phyloP scores from a whole-genome alignment of 208 protist species.

The Strigomonas oncopelti region DNA sequence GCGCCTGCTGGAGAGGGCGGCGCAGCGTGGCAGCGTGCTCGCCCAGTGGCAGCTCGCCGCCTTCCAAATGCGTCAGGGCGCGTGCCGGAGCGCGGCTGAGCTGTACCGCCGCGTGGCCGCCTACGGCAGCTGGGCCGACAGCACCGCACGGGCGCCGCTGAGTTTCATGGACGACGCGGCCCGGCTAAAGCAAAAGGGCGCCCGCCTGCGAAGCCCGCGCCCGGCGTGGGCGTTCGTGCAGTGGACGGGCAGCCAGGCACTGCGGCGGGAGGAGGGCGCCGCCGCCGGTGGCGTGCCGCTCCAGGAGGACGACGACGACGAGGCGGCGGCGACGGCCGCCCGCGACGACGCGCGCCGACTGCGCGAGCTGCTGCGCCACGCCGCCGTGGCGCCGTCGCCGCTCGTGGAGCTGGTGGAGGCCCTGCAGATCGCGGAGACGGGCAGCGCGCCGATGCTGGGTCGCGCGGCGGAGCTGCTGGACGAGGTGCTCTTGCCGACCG shows the following conservation, averaged over 20 bases:
- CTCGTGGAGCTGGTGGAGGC: slow-evolving; percentile 46
- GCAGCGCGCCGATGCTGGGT: slow-evolving; percentile 7
- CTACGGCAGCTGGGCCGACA: slow-evolving; percentile 35
- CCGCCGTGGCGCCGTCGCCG: slow-evolving; percentile 16
- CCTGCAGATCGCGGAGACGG: slow-evolving; percentile 55
- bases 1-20: slow-evolving; percentile 35
- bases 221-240: too few relatives aligned
- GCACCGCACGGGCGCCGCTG: neutral
- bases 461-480: neutral
- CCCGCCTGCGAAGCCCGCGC: neutral
- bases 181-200: neutral
- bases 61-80: slow-evolving; percentile 12
- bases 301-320: neutral
- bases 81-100: slow-evolving; percentile 34
- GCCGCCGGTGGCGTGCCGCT: neutral
- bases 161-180: neutral
- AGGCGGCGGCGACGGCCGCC: neutral
- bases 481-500: too few relatives aligned
- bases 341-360: neutral
- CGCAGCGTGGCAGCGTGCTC: slow-evolving; percentile 46
- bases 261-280: neutral
- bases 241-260: too few relatives aligned
- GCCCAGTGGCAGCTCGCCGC: slow-evolving; percentile 73
- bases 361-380: neutral
- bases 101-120: slow-evolving; percentile 39